These are phyloP conservation scores for Amborella trichopoda DNA, from an alignment of 164 flowering plant species.

Conservation along the genomic window DNA sequence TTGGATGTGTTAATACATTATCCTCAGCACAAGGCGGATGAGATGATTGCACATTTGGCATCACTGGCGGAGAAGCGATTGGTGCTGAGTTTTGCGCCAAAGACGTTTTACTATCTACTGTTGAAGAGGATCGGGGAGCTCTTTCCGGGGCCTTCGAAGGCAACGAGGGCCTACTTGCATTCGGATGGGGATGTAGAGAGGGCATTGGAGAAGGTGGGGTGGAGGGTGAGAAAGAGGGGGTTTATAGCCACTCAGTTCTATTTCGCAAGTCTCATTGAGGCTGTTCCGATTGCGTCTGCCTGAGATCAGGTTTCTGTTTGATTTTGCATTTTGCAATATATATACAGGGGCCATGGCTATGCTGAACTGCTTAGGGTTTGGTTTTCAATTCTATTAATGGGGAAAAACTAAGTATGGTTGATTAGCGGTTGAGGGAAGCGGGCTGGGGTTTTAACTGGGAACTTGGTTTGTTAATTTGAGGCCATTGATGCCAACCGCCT, in stretches of 20 bases:
- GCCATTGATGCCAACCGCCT: too few relatives aligned
- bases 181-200: constrained; percentile 87
- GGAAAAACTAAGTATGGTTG: too few relatives aligned
- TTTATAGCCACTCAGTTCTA: constrained; percentile 76
- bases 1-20: constrained; percentile 93
- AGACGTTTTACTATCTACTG: constrained; percentile 70
- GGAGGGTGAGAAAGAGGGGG: constrained; percentile 82
- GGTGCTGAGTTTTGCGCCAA: constrained; percentile 89
- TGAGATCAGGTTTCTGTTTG: too few relatives aligned
- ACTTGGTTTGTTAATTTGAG: too few relatives aligned
- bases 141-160: constrained; percentile 98
- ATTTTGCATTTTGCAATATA: too few relatives aligned
- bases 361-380: too few relatives aligned
- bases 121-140: constrained; percentile 92
- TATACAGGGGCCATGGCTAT: too few relatives aligned
- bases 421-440: too few relatives aligned
- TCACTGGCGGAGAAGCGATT: constrained; percentile 74
- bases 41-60: constrained; percentile 85
- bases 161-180: constrained; percentile 92
- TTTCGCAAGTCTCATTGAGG: constrained; percentile 76
- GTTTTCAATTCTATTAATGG: too few relatives aligned
- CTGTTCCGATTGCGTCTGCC: constrained; percentile 44
- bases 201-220: constrained; percentile 78
- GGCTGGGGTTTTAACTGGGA: too few relatives aligned
- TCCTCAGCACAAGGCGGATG: constrained; percentile 93